Conservation (phyloP, 257 asterid genomes). For the Petrea volubilis region DNA sequence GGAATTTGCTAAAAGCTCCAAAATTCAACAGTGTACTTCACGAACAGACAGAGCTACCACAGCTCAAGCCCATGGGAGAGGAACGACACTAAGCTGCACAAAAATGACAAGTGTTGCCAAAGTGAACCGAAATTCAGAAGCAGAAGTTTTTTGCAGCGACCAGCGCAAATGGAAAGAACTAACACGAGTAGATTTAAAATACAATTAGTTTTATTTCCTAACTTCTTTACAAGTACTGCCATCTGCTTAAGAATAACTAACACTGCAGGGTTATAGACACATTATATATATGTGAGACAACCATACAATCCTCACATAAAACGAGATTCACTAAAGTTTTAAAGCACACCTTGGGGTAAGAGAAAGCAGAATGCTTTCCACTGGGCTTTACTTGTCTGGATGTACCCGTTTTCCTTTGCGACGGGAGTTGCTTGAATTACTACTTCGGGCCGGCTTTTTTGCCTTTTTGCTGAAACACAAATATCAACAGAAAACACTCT, state of each 20-base stretch:
- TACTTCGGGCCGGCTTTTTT: slow-evolving; percentile 29
- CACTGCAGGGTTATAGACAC: no score
- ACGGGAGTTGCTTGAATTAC: slow-evolving; percentile 36
- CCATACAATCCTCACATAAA: background rate
- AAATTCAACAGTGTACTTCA: slow-evolving; percentile 24
- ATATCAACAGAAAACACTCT: background rate
- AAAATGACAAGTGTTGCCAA: background rate
- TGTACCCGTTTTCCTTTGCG: slow-evolving; percentile 56
- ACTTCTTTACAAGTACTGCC: background rate
- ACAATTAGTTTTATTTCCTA: background rate
- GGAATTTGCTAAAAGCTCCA: slow-evolving; percentile 24
- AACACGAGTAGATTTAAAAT: background rate
- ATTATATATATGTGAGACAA: background rate
- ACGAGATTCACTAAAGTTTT: background rate
- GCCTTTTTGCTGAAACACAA: slow-evolving; percentile 40
- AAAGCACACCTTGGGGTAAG: slow-evolving; percentile 24
- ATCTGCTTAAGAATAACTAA: background rate
- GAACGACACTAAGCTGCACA: slow-evolving; percentile 21
- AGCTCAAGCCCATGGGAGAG: slow-evolving; percentile 8
- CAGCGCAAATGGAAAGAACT: background rate
- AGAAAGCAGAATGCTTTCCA: slow-evolving; percentile 6
- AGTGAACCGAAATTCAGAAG: slow-evolving; percentile 2
- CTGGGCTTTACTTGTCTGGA: slow-evolving; percentile 39
- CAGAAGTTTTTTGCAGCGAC: background rate
- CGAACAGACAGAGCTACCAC: slow-evolving; percentile 17